phyloP scores from a whole-genome alignment of 495 filamentous ascomycete genomes.

The Aspergillus kassunensis region DNA sequence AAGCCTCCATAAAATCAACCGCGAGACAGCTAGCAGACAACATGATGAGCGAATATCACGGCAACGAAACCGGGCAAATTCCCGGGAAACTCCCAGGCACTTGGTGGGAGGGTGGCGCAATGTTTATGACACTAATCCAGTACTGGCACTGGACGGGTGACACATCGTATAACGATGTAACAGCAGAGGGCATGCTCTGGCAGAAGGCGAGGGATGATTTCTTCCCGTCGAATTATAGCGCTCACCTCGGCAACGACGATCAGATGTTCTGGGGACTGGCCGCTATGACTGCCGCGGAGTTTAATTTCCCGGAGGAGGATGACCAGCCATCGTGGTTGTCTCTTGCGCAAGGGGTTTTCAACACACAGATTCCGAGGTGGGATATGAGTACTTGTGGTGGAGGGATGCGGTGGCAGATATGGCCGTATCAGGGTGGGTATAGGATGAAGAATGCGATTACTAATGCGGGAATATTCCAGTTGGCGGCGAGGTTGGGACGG shows the following conservation, averaged over 20 bases:
- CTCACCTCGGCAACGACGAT: slow-evolving; percentile 63
- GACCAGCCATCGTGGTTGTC: slow-evolving; percentile 58
- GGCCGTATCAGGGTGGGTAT: slow-evolving; percentile 74
- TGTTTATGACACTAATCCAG: slow-evolving; percentile 71
- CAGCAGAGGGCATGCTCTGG: slow-evolving; percentile 59
- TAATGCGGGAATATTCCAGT: slow-evolving; percentile 76
- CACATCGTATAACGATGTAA: slow-evolving; percentile 59
- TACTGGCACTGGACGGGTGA: slow-evolving; percentile 79
- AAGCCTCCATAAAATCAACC: slow-evolving; percentile 58
- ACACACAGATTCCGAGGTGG: slow-evolving; percentile 66
- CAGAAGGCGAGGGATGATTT: slow-evolving; percentile 68
- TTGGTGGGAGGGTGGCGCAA: slow-evolving; percentile 75
- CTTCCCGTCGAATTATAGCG: slow-evolving; percentile 52
- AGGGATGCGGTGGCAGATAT: slow-evolving; percentile 84
- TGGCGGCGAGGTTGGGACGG: slow-evolving; percentile 69
- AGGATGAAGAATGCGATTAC: slow-evolving; percentile 77
- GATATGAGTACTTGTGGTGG: slow-evolving; percentile 63
- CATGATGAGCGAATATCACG: slow-evolving; percentile 63
- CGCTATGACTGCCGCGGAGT: slow-evolving; percentile 68
- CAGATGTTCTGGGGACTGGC: slow-evolving; percentile 80
- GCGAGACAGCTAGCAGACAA: slow-evolving; percentile 60
- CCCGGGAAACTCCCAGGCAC: slow-evolving; percentile 62
- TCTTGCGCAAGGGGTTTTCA: slow-evolving; percentile 58
- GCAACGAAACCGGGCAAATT: slow-evolving; percentile 55
- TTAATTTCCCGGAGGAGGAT: slow-evolving; percentile 62